Conservation (phyloP, 768 basidiomycete species). For the Tricholoma furcatifolium region DNA sequence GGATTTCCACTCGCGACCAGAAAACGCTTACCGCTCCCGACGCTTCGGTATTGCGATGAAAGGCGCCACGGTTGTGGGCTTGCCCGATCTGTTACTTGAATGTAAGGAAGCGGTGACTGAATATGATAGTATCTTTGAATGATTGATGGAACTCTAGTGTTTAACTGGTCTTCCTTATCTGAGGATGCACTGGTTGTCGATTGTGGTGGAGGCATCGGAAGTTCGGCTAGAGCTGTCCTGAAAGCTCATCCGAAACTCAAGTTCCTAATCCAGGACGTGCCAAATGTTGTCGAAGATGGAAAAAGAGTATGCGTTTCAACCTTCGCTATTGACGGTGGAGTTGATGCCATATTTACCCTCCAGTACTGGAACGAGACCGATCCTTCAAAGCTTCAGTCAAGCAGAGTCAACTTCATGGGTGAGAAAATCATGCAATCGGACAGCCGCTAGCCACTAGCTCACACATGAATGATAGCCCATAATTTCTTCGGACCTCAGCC, state of each 20-base stretch:
- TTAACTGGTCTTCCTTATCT: slow-evolving; percentile 51
- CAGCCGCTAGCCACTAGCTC: not conserved
- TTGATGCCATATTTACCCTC: not conserved
- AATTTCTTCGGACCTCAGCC: slow-evolving; percentile 43
- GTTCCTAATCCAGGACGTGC: slow-evolving; percentile 58
- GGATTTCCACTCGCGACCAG: slow-evolving; percentile 20
- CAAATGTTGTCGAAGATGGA: slow-evolving; percentile 19
- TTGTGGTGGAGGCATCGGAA: slow-evolving; percentile 66
- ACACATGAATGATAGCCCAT: slow-evolving; percentile 18
- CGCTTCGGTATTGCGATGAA: slow-evolving; percentile 26
- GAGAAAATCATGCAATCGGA: not conserved
- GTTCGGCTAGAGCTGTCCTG: slow-evolving; percentile 18
- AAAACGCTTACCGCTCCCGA: slow-evolving; percentile 24
- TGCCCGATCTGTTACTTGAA: slow-evolving; percentile 16
- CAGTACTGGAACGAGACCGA: slow-evolving; percentile 18
- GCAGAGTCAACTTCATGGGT: slow-evolving; percentile 29
- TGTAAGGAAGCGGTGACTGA: slow-evolving; percentile 10
- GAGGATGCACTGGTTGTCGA: slow-evolving; percentile 53
- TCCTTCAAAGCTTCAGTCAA: slow-evolving; percentile 24
- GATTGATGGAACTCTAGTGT: slow-evolving; percentile 34
- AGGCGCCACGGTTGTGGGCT: slow-evolving; percentile 18
- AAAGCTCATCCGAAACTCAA: slow-evolving; percentile 23
- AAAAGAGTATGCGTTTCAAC: not conserved
- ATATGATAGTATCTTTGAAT: not conserved
- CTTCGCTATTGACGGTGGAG: not conserved